Percentiles rank a stretch among this genome's conserved stretches.
These are phyloP conservation scores for Quercus wislizeni DNA, from an alignment of 306 rosid species.

Conservation along the genomic window DNA sequence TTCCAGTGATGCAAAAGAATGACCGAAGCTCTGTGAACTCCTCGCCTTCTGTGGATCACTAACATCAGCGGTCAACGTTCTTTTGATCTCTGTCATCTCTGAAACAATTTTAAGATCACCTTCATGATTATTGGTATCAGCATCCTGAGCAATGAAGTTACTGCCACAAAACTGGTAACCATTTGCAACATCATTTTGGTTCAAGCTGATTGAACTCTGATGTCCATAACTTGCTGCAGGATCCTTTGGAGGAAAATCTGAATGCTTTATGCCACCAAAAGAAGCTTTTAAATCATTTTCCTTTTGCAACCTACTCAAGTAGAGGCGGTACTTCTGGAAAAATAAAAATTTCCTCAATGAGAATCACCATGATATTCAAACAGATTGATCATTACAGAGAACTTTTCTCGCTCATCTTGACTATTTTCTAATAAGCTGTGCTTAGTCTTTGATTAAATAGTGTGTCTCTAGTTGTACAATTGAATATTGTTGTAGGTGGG, in stretches of 20 bases:
- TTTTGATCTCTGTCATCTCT: constrained; percentile 43
- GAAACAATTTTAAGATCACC: constrained; percentile 45
- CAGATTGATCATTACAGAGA: constrained; percentile 7
- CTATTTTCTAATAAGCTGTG: background rate
- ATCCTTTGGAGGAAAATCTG: constrained; percentile 60
- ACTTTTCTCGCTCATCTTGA: background rate
- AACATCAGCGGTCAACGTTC: constrained; percentile 28
- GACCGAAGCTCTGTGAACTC: constrained; percentile 33
- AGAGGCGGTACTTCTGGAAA: constrained; percentile 91
- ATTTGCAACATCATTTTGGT: constrained; percentile 53
- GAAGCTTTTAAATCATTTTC: constrained; percentile 61
- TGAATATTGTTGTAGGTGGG: background rate
- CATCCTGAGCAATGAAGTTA: constrained; percentile 34
- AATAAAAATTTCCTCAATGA: constrained; percentile 16
- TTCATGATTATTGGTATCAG: constrained; percentile 41
- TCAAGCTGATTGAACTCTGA: constrained; percentile 37
- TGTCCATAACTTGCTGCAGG: constrained; percentile 45
- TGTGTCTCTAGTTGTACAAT: background rate
- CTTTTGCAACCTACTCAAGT: constrained; percentile 84
- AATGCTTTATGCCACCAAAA: constrained; percentile 58
- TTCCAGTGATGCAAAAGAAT: constrained; percentile 44
- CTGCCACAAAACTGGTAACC: constrained; percentile 48
- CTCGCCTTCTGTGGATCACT: constrained; percentile 36
- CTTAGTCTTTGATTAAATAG: background rate
- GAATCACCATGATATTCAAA: constrained; percentile 17